These are phyloP conservation scores for Fusarium sp. DNA, from an alignment of 2,329 filamentous ascomycete species.

Conservation along the genomic window DNA sequence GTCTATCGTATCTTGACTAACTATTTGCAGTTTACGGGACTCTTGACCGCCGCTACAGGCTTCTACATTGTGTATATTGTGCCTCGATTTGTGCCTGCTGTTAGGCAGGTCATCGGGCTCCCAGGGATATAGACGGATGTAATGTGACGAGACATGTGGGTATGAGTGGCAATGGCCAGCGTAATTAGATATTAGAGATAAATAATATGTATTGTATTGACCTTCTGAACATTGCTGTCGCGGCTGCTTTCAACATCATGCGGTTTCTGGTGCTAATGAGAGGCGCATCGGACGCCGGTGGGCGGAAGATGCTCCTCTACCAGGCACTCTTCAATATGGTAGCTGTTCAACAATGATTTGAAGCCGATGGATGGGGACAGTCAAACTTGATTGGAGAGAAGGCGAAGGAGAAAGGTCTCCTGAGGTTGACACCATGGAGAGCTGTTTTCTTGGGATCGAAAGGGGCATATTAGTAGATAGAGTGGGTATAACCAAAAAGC, in stretches of 20 bases:
- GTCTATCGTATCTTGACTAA: constrained; percentile 32
- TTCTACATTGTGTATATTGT: constrained; percentile 65
- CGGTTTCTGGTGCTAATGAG: neutral
- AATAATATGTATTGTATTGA: constrained; percentile 11
- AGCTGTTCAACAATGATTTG: neutral
- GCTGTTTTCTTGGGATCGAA: neutral
- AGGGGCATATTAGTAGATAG: neutral
- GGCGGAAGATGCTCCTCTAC: neutral
- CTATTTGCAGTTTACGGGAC: constrained; percentile 62
- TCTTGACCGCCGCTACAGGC: constrained; percentile 59
- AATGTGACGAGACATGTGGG: constrained; percentile 17
- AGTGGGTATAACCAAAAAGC: no score
- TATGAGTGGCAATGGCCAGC: constrained; percentile 16
- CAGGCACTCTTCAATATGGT: neutral
- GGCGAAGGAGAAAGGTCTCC: neutral
- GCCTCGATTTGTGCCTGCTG: constrained; percentile 60
- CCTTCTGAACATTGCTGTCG: neutral
- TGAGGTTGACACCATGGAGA: neutral
- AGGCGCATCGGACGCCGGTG: neutral
- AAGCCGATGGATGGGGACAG: neutral
- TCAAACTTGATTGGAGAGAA: neutral
- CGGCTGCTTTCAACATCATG: neutral
- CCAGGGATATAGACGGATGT: constrained; percentile 59
- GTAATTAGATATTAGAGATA: constrained; percentile 19
- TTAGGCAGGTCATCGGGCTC: constrained; percentile 60